These are phyloP conservation scores for Inosperma sp. DNA, from an alignment of 768 basidiomycete genomes.

Conservation along the genomic window DNA sequence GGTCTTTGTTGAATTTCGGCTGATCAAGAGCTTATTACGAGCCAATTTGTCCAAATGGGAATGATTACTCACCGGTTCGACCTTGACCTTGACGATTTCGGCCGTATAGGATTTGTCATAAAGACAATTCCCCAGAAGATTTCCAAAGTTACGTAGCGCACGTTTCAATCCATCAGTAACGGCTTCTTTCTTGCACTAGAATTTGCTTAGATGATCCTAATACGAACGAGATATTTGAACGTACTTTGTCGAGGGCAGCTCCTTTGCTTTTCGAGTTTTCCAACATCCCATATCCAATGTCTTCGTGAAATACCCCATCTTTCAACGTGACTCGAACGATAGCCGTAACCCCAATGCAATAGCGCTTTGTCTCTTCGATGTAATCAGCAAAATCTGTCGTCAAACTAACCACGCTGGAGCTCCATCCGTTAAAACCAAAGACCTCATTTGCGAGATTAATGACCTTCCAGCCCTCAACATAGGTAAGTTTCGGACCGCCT, in stretches of 20 bases:
- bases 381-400: conserved; percentile 77
- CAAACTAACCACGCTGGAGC: conserved; percentile 68
- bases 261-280: conserved; percentile 87
- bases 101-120: conserved; percentile 90
- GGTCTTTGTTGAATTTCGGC: conserved; percentile 65
- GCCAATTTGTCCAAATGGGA: neutral
- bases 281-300: conserved; percentile 83
- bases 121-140: conserved; percentile 92
- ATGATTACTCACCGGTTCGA: conserved; percentile 61
- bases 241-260: conserved; percentile 85
- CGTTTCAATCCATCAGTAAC: conserved; percentile 94
- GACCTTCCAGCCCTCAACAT: conserved; percentile 96
- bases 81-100: conserved; percentile 84
- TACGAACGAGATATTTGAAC: conserved; percentile 16
- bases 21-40: conserved; percentile 22
- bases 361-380: conserved; percentile 61
- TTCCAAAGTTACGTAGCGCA: conserved; percentile 87
- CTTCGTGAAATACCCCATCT: conserved; percentile 90
- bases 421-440: conserved; percentile 98
- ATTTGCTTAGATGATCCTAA: neutral
- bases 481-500: conserved; percentile 83
- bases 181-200: conserved; percentile 96
- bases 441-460: conserved; percentile 98
- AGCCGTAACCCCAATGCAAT: conserved; percentile 74
- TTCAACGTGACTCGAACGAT: conserved; percentile 81